Conservation (phyloP, 306 rosid species). For the Mimosa pudica region DNA sequence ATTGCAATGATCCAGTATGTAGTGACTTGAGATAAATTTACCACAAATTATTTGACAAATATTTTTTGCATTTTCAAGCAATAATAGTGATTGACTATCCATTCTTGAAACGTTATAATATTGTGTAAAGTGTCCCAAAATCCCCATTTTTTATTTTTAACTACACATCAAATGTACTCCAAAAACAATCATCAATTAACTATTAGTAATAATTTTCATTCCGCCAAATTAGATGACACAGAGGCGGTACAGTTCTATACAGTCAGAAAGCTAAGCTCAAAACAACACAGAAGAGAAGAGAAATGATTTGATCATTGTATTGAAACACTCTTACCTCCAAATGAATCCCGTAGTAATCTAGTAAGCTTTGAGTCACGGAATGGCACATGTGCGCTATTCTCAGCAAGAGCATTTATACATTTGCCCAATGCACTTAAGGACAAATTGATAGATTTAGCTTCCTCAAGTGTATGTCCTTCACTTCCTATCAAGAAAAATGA, state of each 20-base stretch:
- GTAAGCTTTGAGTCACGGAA: conserved; percentile 99
- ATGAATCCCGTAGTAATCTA: conserved; percentile 89
- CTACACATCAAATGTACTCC: conserved; percentile 4
- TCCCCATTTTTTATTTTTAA: conserved; percentile 1
- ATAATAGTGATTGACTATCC: background rate
- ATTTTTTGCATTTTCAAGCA: conserved; percentile 15
- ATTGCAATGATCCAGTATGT: conserved; percentile 18
- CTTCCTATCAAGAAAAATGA: conserved; percentile 69
- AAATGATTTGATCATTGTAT: conserved; percentile 25
- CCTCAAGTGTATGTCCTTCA: conserved; percentile 97
- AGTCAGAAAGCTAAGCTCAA: conserved; percentile 9
- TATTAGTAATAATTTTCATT: background rate
- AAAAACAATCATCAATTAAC: background rate
- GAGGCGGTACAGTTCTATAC: conserved; percentile 11
- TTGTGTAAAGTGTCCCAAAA: background rate
- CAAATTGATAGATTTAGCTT: conserved; percentile 95
- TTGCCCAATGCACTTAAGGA: conserved; percentile 96
- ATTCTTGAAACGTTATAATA: conserved; percentile 12
- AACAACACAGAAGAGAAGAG: conserved; percentile 3
- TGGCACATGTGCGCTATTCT: conserved; percentile 92
- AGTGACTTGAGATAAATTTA: conserved; percentile 22
- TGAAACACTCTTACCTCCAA: conserved; percentile 73
- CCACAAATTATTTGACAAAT: conserved; percentile 19
- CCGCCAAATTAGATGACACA: conserved; percentile 9
- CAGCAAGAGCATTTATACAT: conserved; percentile 94